Conservation (phyloP, 2,329 filamentous ascomycete species). For the Apiospora aurea region DNA sequence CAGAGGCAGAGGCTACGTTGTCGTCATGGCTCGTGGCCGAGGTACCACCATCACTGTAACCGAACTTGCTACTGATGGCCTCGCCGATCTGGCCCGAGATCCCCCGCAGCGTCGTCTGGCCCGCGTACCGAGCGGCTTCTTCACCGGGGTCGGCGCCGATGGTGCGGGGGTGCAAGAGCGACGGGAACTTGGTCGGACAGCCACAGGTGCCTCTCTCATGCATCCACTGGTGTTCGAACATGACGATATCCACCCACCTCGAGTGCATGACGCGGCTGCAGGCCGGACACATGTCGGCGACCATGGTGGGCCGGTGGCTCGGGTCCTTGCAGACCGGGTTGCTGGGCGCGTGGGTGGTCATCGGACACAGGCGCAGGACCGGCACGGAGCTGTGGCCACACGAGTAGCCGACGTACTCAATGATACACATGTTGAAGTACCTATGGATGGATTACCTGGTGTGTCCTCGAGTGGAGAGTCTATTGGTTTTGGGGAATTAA, state of each 20-base stretch:
- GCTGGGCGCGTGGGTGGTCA: slow-evolving; percentile 46
- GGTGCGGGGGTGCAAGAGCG: slow-evolving; percentile 43
- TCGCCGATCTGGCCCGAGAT: slow-evolving; percentile 10
- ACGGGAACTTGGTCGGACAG: slow-evolving; percentile 48
- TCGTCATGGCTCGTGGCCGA: background rate
- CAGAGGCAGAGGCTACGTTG: background rate
- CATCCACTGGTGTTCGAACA: slow-evolving; percentile 52
- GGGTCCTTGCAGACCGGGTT: slow-evolving; percentile 45
- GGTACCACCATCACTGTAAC: background rate
- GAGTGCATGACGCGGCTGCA: slow-evolving; percentile 49
- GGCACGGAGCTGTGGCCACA: slow-evolving; percentile 55
- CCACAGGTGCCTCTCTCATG: slow-evolving; percentile 52
- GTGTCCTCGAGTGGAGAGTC: background rate
- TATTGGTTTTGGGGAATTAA: background rate
- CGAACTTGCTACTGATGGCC: background rate
- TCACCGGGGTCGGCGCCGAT: slow-evolving; percentile 29
- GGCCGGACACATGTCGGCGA: slow-evolving; percentile 45
- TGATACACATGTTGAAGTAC: slow-evolving; percentile 51
- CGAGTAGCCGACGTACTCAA: slow-evolving; percentile 53
- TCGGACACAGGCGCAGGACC: slow-evolving; percentile 51
- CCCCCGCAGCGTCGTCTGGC: background rate
- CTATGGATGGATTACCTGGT: background rate
- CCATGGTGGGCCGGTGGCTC: slow-evolving; percentile 41
- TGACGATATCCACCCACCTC: slow-evolving; percentile 48
- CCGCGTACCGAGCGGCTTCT: background rate